Percentiles rank a stretch among this genome's conserved stretches.
Conservation (phyloP, 148 eudicot genomes). For the Spergularia marina region DNA sequence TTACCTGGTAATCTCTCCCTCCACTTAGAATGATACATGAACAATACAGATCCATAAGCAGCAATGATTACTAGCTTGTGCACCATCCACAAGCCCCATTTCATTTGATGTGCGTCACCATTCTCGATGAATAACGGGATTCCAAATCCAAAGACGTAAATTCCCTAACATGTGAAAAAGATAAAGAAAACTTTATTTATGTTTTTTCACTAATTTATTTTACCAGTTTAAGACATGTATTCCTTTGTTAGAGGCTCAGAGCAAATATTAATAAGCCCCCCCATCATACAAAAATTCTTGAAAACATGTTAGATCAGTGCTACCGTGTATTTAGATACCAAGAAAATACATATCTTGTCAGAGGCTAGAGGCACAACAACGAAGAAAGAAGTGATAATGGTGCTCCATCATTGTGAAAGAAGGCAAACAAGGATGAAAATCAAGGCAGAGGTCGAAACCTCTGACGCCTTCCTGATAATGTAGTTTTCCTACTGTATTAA, state of each 20-base stretch:
- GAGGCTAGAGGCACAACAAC: no score
- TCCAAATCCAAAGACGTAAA: slow-evolving; percentile 56
- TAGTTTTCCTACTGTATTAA: no score
- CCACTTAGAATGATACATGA: slow-evolving; percentile 65
- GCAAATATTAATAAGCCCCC: background rate
- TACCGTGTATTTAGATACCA: background rate
- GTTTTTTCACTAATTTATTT: background rate
- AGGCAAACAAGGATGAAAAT: no score
- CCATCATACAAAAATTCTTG: background rate
- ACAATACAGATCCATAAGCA: slow-evolving; percentile 52
- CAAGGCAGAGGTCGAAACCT: no score
- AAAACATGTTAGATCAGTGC: background rate
- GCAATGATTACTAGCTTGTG: slow-evolving; percentile 61
- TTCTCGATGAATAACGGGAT: slow-evolving; percentile 56
- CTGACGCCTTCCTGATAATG: no score
- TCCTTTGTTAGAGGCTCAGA: background rate
- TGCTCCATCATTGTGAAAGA: no score
- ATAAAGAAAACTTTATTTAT: background rate
- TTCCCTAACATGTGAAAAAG: slow-evolving; percentile 34
- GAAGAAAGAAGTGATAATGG: no score
- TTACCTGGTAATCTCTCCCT: slow-evolving; percentile 69
- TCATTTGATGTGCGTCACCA: slow-evolving; percentile 35
- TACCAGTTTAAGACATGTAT: background rate
- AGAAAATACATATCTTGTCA: background rate
- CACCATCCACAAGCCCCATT: slow-evolving; percentile 67